Percentiles rank a stretch among this genome's conserved stretches.
Conservation (phyloP, 805 yeast species). For the Komagataella pseudopastoris region DNA sequence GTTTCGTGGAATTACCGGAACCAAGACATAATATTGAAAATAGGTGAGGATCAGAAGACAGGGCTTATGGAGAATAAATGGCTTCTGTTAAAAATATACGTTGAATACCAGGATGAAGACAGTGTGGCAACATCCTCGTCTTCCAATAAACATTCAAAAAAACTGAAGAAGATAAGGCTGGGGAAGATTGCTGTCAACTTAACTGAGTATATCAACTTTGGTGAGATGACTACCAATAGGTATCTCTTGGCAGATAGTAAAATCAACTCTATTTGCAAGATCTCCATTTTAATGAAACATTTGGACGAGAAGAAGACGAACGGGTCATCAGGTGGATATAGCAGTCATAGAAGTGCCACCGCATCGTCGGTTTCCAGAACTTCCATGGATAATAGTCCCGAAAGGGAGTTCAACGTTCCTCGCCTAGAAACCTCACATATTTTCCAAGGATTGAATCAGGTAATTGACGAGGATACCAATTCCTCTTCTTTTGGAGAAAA, state of each 20-base stretch:
- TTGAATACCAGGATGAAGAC: conserved; percentile 12
- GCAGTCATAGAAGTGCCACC: background rate
- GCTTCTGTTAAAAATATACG: conserved; percentile 22
- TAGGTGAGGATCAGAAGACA: conserved; percentile 24
- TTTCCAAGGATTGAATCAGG: conserved; percentile 12
- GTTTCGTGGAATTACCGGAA: conserved; percentile 30
- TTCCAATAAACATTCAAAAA: background rate
- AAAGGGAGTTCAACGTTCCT: conserved; percentile 9
- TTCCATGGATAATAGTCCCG: background rate
- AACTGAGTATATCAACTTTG: conserved; percentile 53
- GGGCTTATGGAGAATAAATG: conserved; percentile 28
- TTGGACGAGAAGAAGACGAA: background rate
- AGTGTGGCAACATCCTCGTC: conserved; percentile 8
- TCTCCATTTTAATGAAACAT: conserved; percentile 27
- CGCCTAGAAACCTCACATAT: conserved; percentile 8
- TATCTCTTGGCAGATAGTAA: conserved; percentile 68
- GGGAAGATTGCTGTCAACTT: conserved; percentile 61
- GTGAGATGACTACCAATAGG: conserved; percentile 38
- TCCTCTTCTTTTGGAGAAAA: background rate
- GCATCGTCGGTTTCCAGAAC: background rate
- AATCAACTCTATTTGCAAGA: conserved; percentile 64
- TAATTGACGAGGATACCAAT: conserved; percentile 5
- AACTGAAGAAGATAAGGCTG: conserved; percentile 26
- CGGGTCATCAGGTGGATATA: background rate
- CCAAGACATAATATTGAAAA: conserved; percentile 20